These are phyloP conservation scores for Sugiyamaella neomexicana DNA, from an alignment of 1,139 yeast genomes.

Conservation along the genomic window DNA sequence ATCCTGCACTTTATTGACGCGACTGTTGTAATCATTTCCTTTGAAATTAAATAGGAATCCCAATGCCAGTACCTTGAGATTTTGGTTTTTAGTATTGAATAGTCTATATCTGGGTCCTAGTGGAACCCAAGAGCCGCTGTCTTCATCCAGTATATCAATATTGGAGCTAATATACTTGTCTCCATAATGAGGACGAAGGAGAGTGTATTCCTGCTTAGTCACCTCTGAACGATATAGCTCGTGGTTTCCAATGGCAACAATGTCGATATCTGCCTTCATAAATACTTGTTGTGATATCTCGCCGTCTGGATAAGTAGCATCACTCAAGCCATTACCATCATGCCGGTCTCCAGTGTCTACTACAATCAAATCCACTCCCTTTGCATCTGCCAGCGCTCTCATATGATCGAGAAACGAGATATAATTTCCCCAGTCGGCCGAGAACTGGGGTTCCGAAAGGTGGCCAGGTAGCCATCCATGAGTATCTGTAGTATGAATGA, in stretches of 20 bases:
- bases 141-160: conserved; percentile 57
- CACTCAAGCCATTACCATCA: conserved; percentile 90
- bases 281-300: conserved; percentile 61
- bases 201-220: conserved; percentile 63
- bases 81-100: conserved; percentile 60
- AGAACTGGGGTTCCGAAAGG: conserved; percentile 66
- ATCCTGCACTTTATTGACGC: conserved; percentile 62
- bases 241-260: conserved; percentile 88
- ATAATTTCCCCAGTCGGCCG: conserved; percentile 94
- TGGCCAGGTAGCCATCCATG: conserved; percentile 93
- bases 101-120: conserved; percentile 69
- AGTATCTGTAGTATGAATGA: conserved; percentile 91
- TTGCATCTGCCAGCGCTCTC: conserved; percentile 45
- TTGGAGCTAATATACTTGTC: conserved; percentile 76
- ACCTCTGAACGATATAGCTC: conserved; percentile 77
- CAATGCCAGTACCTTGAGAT: conserved; percentile 59
- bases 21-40: conserved; percentile 58
- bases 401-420: conserved; percentile 63
- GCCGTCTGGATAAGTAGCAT: conserved; percentile 75
- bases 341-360: conserved; percentile 93
- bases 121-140: conserved; percentile 53
- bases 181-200: conserved; percentile 57
- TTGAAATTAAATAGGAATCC: conserved; percentile 80
- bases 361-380: conserved; percentile 62
- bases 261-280: conserved; percentile 66